Evolutionary conservation across 2,329 filamentous ascomycete species (phyloP).

Genomic region (Microsporum ferrugineum): DNA sequence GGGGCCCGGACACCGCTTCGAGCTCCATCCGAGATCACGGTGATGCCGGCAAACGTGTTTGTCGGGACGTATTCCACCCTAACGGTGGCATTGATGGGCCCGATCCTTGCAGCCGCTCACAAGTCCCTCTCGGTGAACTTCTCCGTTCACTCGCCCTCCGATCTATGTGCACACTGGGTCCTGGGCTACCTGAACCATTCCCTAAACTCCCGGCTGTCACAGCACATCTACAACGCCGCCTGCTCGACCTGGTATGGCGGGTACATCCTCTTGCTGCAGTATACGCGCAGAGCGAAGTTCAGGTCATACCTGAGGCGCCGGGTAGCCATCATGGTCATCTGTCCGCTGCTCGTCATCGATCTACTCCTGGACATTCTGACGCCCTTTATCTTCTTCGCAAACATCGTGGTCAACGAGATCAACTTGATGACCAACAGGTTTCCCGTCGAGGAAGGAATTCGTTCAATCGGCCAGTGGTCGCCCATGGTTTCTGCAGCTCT

Average conservation of each 20-base stretch:
- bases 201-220: slow-evolving; percentile 14
- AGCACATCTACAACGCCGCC: slow-evolving; percentile 18
- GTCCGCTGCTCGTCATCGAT: slow-evolving; percentile 18
- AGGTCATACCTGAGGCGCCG: slow-evolving; percentile 1
- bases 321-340: slow-evolving; percentile 10
- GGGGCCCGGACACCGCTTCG: slow-evolving; percentile 16
- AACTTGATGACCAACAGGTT: slow-evolving; percentile 14
- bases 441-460: slow-evolving; percentile 17
- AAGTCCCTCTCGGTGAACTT: slow-evolving; percentile 16
- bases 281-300: slow-evolving; percentile 12
- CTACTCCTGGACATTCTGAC: slow-evolving; percentile 18
- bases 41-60: slow-evolving; percentile 15
- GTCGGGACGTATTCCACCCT: slow-evolving; percentile 13
- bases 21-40: slow-evolving; percentile 15
- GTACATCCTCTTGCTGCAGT: slow-evolving; percentile 18
- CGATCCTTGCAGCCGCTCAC: slow-evolving; percentile 18
- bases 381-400: slow-evolving; percentile 17
- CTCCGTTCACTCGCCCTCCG: slow-evolving; percentile 15
- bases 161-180: slow-evolving; percentile 13
- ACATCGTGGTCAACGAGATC: slow-evolving; percentile 21
- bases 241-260: slow-evolving; percentile 19
- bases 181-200: slow-evolving; percentile 14
- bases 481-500: slow-evolving; percentile 16
- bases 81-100: slow-evolving; percentile 14
- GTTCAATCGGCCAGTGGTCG: slow-evolving; percentile 21